Conservation (phyloP, 805 yeast species). For the Candida silvicultrix region DNA sequence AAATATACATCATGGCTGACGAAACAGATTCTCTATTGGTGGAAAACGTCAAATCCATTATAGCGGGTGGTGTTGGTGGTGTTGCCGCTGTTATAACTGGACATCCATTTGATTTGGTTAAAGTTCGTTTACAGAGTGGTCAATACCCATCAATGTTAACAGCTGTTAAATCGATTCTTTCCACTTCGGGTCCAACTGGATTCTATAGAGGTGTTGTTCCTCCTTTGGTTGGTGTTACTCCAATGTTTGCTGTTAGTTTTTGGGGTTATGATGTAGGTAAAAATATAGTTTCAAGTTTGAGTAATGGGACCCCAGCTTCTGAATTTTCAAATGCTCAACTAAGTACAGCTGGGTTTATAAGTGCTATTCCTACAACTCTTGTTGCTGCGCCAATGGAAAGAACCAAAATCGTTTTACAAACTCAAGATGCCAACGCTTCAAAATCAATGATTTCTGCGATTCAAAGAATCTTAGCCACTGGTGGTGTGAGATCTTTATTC, state of each 20-base stretch:
- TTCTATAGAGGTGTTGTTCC: slow-evolving; percentile 92
- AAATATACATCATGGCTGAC: too few relatives aligned
- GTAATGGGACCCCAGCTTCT: slow-evolving; percentile 28
- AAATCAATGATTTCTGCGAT: slow-evolving; percentile 51
- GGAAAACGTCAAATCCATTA: slow-evolving; percentile 82
- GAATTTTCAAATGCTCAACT: slow-evolving; percentile 60
- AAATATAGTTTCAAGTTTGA: slow-evolving; percentile 47
- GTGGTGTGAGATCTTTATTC: slow-evolving; percentile 80
- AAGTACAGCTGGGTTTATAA: slow-evolving; percentile 87
- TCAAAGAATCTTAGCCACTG: slow-evolving; percentile 61
- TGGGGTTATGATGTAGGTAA: slow-evolving; percentile 98
- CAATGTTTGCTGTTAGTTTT: slow-evolving; percentile 96
- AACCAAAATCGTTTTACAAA: slow-evolving; percentile 88
- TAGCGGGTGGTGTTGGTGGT: slow-evolving; percentile 96
- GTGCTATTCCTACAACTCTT: slow-evolving; percentile 91
- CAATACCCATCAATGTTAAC: slow-evolving; percentile 54
- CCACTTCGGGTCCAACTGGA: slow-evolving; percentile 71
- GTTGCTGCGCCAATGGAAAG: slow-evolving; percentile 98
- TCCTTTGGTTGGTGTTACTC: slow-evolving; percentile 94
- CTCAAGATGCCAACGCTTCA: slow-evolving; percentile 40
- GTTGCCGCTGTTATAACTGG: slow-evolving; percentile 93
- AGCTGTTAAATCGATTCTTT: slow-evolving; percentile 65
- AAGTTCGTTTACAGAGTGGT: slow-evolving; percentile 82
- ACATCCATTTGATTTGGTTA: slow-evolving; percentile 91
- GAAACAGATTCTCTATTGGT: slow-evolving; percentile 27